Evolutionary conservation across 2,329 filamentous ascomycete genomes (phyloP), one percentile per base, ranked within the genome.

Genomic region (Alternaria solani): DNA sequence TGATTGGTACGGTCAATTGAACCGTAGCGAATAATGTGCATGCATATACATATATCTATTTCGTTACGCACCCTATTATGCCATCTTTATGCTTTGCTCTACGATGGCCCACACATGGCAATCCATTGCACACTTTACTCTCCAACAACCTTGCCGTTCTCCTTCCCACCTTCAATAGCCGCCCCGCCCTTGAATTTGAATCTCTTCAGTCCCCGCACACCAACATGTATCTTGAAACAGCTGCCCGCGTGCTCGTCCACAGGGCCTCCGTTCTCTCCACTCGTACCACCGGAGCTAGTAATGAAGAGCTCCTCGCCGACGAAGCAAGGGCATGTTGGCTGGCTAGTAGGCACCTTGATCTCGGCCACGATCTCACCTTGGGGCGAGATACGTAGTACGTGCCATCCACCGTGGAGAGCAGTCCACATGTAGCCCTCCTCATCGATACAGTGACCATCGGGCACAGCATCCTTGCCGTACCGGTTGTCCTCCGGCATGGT

Each of bases 351-450:
- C 65, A 96, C 81, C 56, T 82, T 84, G 64, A 97, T 84, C 80
- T 93, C 87, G 7, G 91, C 93, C 5, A 94, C 83, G 30, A 96
- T 79, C 70, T 88, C 81, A 3, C 92, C 93, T 51, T 85, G 78
- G 5, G 88, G 87, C 48, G 86, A 87, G 72, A 97, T 89, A 75
- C 91, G 88, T 66, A 96, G 81, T 25, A 97, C 91, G 61, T 88
- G 86, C 60, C 86, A 83, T 63, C 90, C 91, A 55, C 93, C 93
- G 74, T 92, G 95, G n/a, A 95, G 84, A 7, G 92, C 91, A 62
- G 91, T 89, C 94, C 94, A 97, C 71, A 97, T 84, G 80, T 91
- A 90, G n/a, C 93, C 93, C 55, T 96, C 88, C 43, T 85, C 86
- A 74, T 97, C 94, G 71, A 96, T 86, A 63, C 90, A 89, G 79